Evolutionary conservation across 2,329 filamentous ascomycete species (phyloP).

Genomic region (Trichoderma sp.): DNA sequence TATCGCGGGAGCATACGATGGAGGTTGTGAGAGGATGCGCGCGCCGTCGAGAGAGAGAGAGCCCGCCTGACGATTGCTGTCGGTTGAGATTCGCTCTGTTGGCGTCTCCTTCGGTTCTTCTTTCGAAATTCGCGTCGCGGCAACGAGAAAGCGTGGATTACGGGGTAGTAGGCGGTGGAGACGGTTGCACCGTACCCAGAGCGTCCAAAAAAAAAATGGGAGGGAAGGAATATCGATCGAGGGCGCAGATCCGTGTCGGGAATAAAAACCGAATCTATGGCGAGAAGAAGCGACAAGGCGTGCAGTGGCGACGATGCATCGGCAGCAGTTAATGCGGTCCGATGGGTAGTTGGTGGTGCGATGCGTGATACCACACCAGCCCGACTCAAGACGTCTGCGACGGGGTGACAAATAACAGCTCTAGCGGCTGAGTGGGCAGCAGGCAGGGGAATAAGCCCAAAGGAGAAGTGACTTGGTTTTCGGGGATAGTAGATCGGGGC

Average conservation of each 20-base stretch:
- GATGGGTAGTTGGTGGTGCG: slow-evolving; percentile 21
- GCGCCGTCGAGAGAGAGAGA: not conserved
- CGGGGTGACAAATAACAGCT: slow-evolving; percentile 24
- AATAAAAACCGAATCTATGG: slow-evolving; percentile 22
- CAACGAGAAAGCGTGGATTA: slow-evolving; percentile 15
- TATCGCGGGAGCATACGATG: slow-evolving; percentile 49
- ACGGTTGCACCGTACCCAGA: not conserved
- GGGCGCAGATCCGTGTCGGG: slow-evolving; percentile 19
- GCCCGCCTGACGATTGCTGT: not conserved
- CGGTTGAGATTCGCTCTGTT: not conserved
- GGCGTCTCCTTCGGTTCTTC: not conserved
- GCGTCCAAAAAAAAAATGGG: not conserved
- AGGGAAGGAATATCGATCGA: not conserved
- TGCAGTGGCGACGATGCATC: slow-evolving; percentile 30
- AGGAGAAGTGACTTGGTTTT: not conserved
- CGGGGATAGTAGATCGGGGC: not conserved
- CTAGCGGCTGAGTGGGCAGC: slow-evolving; percentile 11
- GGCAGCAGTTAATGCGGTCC: slow-evolving; percentile 25
- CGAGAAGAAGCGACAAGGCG: slow-evolving; percentile 23
- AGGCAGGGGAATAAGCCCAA: slow-evolving; percentile 9
- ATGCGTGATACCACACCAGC: slow-evolving; percentile 22
- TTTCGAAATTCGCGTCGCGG: slow-evolving; percentile 17
- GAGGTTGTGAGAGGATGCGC: slow-evolving; percentile 7
- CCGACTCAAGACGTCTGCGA: slow-evolving; percentile 22
- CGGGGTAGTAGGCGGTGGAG: slow-evolving; percentile 22